phyloP scores from a whole-genome alignment of 78 protist species.

The Tieghemostelium lacteum region DNA sequence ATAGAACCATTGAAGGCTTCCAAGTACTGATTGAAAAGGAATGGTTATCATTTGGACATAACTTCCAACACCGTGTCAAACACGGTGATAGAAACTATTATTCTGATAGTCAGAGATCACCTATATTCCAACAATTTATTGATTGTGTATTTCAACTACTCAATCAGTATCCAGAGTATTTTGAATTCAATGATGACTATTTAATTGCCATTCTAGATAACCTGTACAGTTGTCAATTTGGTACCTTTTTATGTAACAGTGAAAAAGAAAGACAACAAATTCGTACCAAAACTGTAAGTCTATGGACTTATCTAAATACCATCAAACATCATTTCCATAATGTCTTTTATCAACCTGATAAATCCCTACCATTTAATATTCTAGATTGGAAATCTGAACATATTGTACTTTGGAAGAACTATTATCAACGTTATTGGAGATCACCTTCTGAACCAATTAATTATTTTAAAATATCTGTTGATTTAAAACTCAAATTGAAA shows the following conservation, averaged over 20 bases:
- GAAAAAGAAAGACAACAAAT: slow-evolving; percentile 73
- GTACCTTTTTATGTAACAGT: slow-evolving; percentile 88
- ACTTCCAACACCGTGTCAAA: slow-evolving; percentile 78
- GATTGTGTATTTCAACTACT: slow-evolving; percentile 92
- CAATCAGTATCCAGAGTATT: slow-evolving; percentile 84
- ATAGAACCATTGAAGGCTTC: slow-evolving; percentile 93
- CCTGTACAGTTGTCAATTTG: slow-evolving; percentile 80
- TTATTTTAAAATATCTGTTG: slow-evolving; percentile 24
- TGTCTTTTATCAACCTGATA: slow-evolving; percentile 17
- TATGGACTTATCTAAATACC: slow-evolving; percentile 65
- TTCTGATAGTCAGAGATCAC: slow-evolving; percentile 83
- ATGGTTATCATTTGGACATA: slow-evolving; percentile 95
- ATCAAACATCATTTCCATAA: slow-evolving; percentile 13
- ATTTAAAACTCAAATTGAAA: slow-evolving; percentile 13
- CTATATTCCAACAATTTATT: slow-evolving; percentile 95
- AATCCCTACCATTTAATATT: slow-evolving; percentile 3
- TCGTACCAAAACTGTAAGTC: slow-evolving; percentile 36
- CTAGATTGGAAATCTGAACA: slow-evolving; percentile 60
- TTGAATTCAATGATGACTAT: slow-evolving; percentile 91
- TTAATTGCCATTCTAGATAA: slow-evolving; percentile 78
- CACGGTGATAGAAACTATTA: slow-evolving; percentile 69
- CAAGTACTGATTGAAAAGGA: slow-evolving; percentile 94
- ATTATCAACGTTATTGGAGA: slow-evolving; percentile 55
- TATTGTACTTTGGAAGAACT: slow-evolving; percentile 52
- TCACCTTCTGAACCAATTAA: slow-evolving; percentile 49